Conservation (phyloP, 306 rosid species). For the Begonia peltatifolia region DNA sequence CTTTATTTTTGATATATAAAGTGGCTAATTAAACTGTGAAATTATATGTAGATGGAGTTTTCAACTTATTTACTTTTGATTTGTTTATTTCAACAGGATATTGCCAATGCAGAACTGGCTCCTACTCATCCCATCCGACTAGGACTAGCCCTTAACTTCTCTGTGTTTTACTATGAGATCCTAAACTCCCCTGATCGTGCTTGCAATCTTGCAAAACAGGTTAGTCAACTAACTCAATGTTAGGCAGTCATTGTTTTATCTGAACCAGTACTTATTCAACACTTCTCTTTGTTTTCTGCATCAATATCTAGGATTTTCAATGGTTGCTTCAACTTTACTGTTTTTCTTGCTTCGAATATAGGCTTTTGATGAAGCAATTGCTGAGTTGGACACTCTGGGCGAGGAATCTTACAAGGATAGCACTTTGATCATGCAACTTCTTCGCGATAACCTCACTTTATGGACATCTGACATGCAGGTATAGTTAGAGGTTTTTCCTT, state of each 20-base stretch:
- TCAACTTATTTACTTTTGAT: too few relatives aligned
- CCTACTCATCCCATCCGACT: conserved; percentile 99
- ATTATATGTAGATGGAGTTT: too few relatives aligned
- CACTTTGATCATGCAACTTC: conserved; percentile 99
- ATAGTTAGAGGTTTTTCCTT: neutral
- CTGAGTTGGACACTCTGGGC: conserved; percentile 94
- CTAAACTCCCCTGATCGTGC: conserved; percentile 99
- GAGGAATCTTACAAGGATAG: conserved; percentile 99
- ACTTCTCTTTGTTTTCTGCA: too few relatives aligned
- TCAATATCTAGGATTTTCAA: too few relatives aligned
- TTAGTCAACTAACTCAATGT: conserved; percentile 6
- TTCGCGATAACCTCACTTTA: conserved; percentile 95
- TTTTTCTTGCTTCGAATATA: conserved; percentile 9
- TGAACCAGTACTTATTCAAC: too few relatives aligned
- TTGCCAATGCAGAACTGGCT: conserved; percentile 80
- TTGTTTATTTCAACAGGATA: conserved; percentile 31
- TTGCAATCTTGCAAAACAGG: conserved; percentile 98
- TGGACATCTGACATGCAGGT: conserved; percentile 99
- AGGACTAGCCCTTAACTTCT: conserved; percentile 91
- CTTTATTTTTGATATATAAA: too few relatives aligned
- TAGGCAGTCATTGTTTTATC: too few relatives aligned
- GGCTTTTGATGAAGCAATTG: conserved; percentile 99
- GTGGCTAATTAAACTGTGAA: too few relatives aligned
- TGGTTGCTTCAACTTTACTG: too few relatives aligned
- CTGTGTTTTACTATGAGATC: conserved; percentile 90